A percentile compares a stretch with the other conserved stretches of the same genome.
These are phyloP conservation scores for Talaromyces sp. DNA, from an alignment of 2,329 filamentous ascomycete species.

Conservation along the genomic window DNA sequence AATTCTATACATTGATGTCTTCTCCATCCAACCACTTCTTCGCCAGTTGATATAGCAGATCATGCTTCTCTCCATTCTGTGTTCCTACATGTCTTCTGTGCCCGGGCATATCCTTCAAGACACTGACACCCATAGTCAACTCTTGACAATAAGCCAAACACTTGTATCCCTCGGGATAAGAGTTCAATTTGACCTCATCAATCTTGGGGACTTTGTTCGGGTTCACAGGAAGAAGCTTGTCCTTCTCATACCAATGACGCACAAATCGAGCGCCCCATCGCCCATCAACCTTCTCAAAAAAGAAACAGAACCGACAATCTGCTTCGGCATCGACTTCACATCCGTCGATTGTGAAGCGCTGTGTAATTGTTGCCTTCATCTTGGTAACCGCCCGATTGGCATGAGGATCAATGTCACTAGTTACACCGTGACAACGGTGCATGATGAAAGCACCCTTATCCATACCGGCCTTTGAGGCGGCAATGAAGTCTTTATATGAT, in stretches of 20 bases:
- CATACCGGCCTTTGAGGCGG: constrained; percentile 55
- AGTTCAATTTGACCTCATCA: constrained; percentile 43
- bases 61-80: constrained; percentile 48
- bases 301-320: constrained; percentile 53
- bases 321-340: constrained; percentile 51
- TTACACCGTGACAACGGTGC: constrained; percentile 54
- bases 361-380: constrained; percentile 56
- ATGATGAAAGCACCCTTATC: constrained; percentile 58
- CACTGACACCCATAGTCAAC: constrained; percentile 49
- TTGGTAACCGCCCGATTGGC: constrained; percentile 50
- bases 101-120: constrained; percentile 50
- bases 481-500: constrained; percentile 49
- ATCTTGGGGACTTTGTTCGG: constrained; percentile 46
- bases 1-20: constrained; percentile 29
- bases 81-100: constrained; percentile 43
- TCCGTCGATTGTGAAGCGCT: constrained; percentile 49
- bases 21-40: constrained; percentile 51
- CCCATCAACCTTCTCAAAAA: constrained; percentile 46
- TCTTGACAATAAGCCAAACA: constrained; percentile 50
- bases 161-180: constrained; percentile 50
- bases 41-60: constrained; percentile 48
- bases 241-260: constrained; percentile 57
- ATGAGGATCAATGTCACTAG: constrained; percentile 47
- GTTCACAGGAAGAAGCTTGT: constrained; percentile 53
- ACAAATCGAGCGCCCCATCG: constrained; percentile 52